Evolutionary conservation across 164 flowering plant genomes (phyloP).

Genomic region (Aristolochia californica): DNA sequence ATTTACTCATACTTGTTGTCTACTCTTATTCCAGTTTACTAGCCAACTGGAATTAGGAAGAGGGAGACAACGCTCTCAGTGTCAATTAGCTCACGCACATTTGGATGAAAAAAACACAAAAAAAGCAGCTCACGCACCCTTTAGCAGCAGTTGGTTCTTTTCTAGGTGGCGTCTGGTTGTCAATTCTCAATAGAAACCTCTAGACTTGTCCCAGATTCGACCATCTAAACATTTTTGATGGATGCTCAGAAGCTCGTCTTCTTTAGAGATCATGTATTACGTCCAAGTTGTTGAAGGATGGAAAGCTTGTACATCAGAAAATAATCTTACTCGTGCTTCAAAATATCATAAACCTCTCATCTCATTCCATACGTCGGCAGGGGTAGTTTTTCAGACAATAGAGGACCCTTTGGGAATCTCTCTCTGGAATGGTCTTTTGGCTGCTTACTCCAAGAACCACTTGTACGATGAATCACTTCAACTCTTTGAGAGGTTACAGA

Average conservation of each 20-base stretch:
- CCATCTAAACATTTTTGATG: neutral
- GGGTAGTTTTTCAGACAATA: slow-evolving; percentile 31
- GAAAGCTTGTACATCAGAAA: slow-evolving; percentile 19
- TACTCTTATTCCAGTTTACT: no score
- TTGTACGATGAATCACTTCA: slow-evolving; percentile 39
- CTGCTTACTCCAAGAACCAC: slow-evolving; percentile 40
- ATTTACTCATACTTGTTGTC: no score
- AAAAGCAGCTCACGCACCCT: no score
- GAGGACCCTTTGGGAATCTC: slow-evolving; percentile 38
- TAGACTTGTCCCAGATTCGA: no score
- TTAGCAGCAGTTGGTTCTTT: no score
- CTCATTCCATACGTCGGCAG: slow-evolving; percentile 36
- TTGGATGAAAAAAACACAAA: no score
- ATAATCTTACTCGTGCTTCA: slow-evolving; percentile 15
- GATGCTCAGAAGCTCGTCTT: slow-evolving; percentile 8
- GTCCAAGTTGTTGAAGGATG: slow-evolving; percentile 12
- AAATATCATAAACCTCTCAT: slow-evolving; percentile 41
- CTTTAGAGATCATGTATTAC: slow-evolving; percentile 6
- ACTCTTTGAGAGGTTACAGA: slow-evolving; percentile 27
- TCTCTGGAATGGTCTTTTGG: slow-evolving; percentile 52
- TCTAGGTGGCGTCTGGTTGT: no score
- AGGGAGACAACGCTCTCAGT: no score
- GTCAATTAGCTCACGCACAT: no score
- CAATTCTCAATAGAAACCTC: no score
- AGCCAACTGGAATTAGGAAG: no score